Evolutionary conservation across 306 rosid species (phyloP).

Genomic region (Vachellia pachyceras): DNA sequence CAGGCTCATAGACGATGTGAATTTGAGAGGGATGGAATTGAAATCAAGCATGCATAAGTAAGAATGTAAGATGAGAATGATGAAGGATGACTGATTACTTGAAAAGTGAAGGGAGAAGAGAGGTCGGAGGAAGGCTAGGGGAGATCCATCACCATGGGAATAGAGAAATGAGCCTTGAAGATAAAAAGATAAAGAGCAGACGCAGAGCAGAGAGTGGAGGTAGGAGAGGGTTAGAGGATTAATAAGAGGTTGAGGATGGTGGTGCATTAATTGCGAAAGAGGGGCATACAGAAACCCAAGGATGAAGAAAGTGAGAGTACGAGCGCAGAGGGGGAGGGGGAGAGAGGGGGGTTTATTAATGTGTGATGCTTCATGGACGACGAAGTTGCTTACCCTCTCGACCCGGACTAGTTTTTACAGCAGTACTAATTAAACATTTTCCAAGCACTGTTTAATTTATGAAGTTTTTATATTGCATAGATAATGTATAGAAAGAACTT

Average conservation of each 20-base stretch:
- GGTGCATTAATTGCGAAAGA: constrained; percentile 71
- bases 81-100: not conserved
- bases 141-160: constrained; percentile 43
- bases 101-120: not conserved
- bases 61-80: constrained; percentile 7
- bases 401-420: too few species aligned
- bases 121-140: not conserved
- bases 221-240: constrained; percentile 32
- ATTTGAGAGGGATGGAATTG: not conserved
- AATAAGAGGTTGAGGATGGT: constrained; percentile 35
- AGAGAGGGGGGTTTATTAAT: not conserved
- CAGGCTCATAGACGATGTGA: not conserved
- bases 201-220: constrained; percentile 2
- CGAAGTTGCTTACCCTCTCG: not conserved
- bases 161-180: constrained; percentile 17
- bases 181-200: constrained; percentile 20
- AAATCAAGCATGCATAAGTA: constrained; percentile 6
- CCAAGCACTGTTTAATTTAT: too few species aligned
- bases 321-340: not conserved
- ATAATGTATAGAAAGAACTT: too few species aligned
- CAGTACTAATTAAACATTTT: too few species aligned
- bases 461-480: too few species aligned
- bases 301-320: not conserved
- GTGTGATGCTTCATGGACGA: not conserved
- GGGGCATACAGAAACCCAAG: constrained; percentile 18